phyloP scores from a whole-genome alignment of 257 asterid species.

The Cynanchum wilfordii region DNA sequence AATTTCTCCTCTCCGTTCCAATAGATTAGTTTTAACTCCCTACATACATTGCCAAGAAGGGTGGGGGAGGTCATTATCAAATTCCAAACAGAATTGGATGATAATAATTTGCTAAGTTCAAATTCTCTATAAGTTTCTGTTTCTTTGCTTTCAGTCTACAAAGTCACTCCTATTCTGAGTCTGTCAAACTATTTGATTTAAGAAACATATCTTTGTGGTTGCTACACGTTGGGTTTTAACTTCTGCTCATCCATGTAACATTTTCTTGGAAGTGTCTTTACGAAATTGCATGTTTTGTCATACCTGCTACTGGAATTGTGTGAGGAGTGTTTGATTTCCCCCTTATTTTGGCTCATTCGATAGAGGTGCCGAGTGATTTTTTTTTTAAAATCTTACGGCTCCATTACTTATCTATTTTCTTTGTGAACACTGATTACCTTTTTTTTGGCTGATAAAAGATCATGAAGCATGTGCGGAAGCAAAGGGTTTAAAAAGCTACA shows the following conservation, averaged over 20 bases:
- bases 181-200: not conserved
- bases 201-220: not conserved
- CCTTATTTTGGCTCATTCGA: not conserved
- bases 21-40: not conserved
- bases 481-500: slow-evolving; percentile 35
- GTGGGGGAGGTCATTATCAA: slow-evolving; percentile 1
- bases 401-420: slow-evolving; percentile 2
- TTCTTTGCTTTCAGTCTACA: not conserved
- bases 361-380: not conserved
- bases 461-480: slow-evolving; percentile 63
- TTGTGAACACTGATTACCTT: slow-evolving; percentile 14
- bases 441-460: slow-evolving; percentile 51
- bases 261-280: not conserved
- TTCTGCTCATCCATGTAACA: not conserved
- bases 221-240: not conserved
- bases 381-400: not conserved
- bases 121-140: not conserved
- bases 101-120: not conserved
- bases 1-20: slow-evolving; percentile 18
- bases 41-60: slow-evolving; percentile 1
- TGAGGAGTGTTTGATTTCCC: not conserved
- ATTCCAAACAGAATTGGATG: not conserved
- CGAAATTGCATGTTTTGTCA: not conserved
- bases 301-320: not conserved
- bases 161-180: not conserved